Conservation (phyloP, 139 green algal species). For the Cymbomonas tetramitiformis region DNA sequence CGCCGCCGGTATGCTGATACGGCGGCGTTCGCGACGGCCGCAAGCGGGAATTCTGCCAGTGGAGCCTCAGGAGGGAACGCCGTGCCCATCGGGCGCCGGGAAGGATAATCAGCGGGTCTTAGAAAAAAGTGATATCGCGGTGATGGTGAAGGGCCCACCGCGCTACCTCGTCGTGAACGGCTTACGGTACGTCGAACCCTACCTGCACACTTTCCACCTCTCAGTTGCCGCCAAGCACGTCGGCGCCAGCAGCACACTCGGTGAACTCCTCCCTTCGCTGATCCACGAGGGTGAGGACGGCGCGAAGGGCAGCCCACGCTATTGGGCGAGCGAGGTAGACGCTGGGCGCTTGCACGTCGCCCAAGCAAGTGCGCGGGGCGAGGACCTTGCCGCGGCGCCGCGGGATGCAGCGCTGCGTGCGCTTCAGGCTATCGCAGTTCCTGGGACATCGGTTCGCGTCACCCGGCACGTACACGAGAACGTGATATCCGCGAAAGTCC, state of each 20-base stretch:
- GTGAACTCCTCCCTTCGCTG: not conserved
- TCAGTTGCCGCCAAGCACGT: not conserved
- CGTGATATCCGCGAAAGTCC: not conserved
- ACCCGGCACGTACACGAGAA: not conserved
- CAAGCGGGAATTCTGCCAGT: too few species aligned
- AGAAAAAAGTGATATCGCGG: too few species aligned
- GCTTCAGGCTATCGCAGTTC: not conserved
- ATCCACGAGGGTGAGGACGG: not conserved
- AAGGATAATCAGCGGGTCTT: too few species aligned
- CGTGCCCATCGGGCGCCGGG: too few species aligned
- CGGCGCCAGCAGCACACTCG: not conserved
- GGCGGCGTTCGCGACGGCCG: too few species aligned
- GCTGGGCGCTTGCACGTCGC: not conserved
- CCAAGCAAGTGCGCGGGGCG: not conserved
- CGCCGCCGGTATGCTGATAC: too few species aligned
- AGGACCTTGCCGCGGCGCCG: not conserved
- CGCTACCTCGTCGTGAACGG: slow-evolving; percentile 1
- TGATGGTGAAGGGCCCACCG: too few species aligned
- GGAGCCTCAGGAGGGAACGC: too few species aligned
- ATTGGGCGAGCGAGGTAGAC: too few species aligned
- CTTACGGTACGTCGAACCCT: not conserved
- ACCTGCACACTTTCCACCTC: not conserved
- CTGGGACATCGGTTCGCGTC: not conserved
- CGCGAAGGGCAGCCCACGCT: too few species aligned
- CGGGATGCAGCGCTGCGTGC: too few species aligned